phyloP scores from a whole-genome alignment of 2,329 filamentous ascomycete species.

The Pseudogymnoascus sp. region DNA sequence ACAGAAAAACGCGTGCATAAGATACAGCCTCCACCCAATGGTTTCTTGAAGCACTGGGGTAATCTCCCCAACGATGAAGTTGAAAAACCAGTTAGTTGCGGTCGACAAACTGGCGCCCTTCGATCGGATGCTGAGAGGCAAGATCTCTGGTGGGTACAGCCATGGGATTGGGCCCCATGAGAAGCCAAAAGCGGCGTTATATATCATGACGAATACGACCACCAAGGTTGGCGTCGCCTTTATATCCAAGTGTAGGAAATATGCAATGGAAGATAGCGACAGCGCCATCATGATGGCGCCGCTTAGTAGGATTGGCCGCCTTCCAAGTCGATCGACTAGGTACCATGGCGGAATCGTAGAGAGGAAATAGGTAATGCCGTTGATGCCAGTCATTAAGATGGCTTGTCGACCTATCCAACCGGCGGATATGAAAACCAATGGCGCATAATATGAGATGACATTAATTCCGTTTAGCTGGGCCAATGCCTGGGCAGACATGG shows the following conservation, averaged over 20 bases:
- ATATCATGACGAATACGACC: constrained; percentile 93
- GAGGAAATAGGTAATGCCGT: constrained; percentile 81
- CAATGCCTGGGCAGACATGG: constrained; percentile 94
- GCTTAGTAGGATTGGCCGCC: constrained; percentile 79
- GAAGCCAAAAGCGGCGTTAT: constrained; percentile 94
- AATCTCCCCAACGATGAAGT: constrained; percentile 93
- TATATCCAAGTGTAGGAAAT: constrained; percentile 88
- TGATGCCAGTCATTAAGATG: constrained; percentile 95
- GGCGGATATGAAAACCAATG: constrained; percentile 82
- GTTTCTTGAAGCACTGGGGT: constrained; percentile 86
- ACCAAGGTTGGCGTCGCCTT: constrained; percentile 71
- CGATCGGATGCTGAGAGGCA: constrained; percentile 90
- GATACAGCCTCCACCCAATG: constrained; percentile 89
- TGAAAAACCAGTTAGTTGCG: constrained; percentile 96
- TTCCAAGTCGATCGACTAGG: constrained; percentile 84
- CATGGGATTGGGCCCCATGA: constrained; percentile 98
- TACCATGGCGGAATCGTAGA: constrained; percentile 97
- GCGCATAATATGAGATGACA: constrained; percentile 98
- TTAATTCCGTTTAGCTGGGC: constrained; percentile 98
- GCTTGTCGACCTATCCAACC: constrained; percentile 90
- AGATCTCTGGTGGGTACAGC: constrained; percentile 97
- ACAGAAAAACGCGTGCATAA: constrained; percentile 95
- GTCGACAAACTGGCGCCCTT: constrained; percentile 96
- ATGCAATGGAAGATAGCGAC: constrained; percentile 82
- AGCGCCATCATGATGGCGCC: constrained; percentile 86